Base-by-base conservation (phyloP, 2,329 filamentous ascomycete species). In the Cercospora janseana region DNA sequence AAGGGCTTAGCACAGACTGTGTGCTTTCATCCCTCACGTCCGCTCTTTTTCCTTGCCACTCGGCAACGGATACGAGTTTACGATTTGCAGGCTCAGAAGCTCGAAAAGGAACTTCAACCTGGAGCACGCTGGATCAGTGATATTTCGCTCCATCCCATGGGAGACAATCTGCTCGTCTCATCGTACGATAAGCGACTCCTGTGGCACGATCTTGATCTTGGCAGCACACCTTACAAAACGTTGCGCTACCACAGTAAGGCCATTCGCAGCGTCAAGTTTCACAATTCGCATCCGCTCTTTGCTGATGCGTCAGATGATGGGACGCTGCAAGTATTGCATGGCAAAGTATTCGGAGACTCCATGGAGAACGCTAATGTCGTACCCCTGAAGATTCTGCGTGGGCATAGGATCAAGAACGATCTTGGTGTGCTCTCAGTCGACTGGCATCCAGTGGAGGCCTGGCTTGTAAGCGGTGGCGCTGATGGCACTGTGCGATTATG, bases 361-460 rank as follows among this genome's bases (percentile, higher is more conserved):
- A 88, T 98, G 81, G 90, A 95, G 75, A 95, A 95, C 65, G 91
- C 93, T 5, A 94, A 86, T 10, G 95, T 98, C 64, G 93, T 97
- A 44, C 93, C 93, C 6, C 79, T 98, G 56, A 98, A 97, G 78
- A 89, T 95, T 64, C 78, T 98, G 41, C 86, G 82, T 65, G 93
- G 93, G 1, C 93, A 98, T 73, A 87, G 86, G 71, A 83, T 97
- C 2, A 86, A 87, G 65, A 86, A 82, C 65, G 86, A 90, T 60
- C 73, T 98, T 51, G 93, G 93, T 59, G 91, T 97, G 12, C 78
- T 97, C 76, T 92, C 95, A 68, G 75, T 98, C 21, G 88, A 95
- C 65, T 98, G 94, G 94, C 93, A 98, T 75, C 89, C 90, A 4
- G 82, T 80, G 57, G 88, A 97, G 71, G 89, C 92, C 2, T 97